Conservation (phyloP, 805 yeast species). For the Torulaspora delbrueckii region DNA sequence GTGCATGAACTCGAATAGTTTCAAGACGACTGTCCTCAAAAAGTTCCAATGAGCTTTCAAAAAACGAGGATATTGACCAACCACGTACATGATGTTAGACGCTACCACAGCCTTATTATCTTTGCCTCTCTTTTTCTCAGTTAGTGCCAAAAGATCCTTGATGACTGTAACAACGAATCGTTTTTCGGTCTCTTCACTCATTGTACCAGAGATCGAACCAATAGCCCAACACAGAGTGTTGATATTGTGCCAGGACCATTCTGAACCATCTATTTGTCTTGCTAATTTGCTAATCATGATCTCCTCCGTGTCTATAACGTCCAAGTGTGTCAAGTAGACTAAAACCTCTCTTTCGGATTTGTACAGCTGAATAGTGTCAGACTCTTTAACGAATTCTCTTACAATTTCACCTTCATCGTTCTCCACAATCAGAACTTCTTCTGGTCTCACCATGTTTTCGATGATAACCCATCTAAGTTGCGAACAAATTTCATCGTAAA, state of each 20-base stretch:
- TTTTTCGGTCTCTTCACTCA: conserved; percentile 97
- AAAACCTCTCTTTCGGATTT: conserved; percentile 93
- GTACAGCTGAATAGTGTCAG: conserved; percentile 93
- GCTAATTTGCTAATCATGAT: conserved; percentile 91
- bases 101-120: conserved; percentile 99
- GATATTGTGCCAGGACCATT: conserved; percentile 99
- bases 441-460: conserved; percentile 97
- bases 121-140: conserved; percentile 95
- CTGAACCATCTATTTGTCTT: conserved; percentile 89
- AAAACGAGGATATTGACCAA: conserved; percentile 97
- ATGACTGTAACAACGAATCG: conserved; percentile 89
- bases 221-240: conserved; percentile 99
- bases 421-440: conserved; percentile 93
- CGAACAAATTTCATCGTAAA: conserved; percentile 71
- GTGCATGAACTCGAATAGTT: conserved; percentile 97
- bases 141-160: conserved; percentile 82
- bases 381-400: conserved; percentile 92
- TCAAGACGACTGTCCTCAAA: conserved; percentile 89
- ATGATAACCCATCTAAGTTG: conserved; percentile 87
- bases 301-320: conserved; percentile 87
- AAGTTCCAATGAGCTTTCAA: conserved; percentile 98
- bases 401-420: conserved; percentile 99
- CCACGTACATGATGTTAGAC: conserved; percentile 98
- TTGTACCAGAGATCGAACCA: conserved; percentile 97
- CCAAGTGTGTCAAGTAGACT: conserved; percentile 91